Base-by-base conservation (phyloP, 768 basidiomycete species). In the Termitomyces sp. region DNA sequence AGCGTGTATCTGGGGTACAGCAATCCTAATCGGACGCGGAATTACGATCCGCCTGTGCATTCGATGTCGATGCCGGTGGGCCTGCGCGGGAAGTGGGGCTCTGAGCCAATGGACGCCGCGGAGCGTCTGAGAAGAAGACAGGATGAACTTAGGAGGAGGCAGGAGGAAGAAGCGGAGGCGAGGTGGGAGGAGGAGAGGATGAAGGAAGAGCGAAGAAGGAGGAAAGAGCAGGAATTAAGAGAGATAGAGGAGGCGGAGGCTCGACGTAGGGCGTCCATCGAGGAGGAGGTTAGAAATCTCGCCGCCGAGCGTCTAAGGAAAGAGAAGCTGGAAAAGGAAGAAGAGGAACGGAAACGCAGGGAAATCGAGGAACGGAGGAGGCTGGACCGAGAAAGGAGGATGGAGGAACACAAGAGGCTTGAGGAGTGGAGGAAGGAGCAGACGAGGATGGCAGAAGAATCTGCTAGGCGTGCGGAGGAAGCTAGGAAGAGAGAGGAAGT, bases 351-450 rank as follows among this genome's bases (percentile, higher is more conserved):
- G 36, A 76, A 71, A 43, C 69, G 67, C 12, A 63, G 54, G 42
- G 79, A 83, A 55, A 68, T 83, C n/a, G 78, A 74, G 62, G 77
- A 81, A 60, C 77, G 74, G 61, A 83, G 74, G 63, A 73, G 72
- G 48, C 42, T 69, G 22, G 82, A 80, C 20, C 74, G 80, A 56
- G 76, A 81, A 64, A 73, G 80, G 34, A 68, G 84, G 49, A 48
- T 80, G 49, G 79, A 83, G 55, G 78, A 83, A 61, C 80, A 82
- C 55, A 74, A 71, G 20, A 76, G 76, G 59, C 57, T 82, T 56
- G 84, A 85, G 57, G 69, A 76, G 49, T 84, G 83, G 84, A 72
- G 83, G 26, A 68, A 67, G 48, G 80, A 82, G 40, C 81, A 83
- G 60, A 72, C 77, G 4, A 69, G 72, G 30, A 72, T 76, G 33